phyloP scores from a whole-genome alignment of 805 yeast genomes.

The Isabelozyma heimii region DNA sequence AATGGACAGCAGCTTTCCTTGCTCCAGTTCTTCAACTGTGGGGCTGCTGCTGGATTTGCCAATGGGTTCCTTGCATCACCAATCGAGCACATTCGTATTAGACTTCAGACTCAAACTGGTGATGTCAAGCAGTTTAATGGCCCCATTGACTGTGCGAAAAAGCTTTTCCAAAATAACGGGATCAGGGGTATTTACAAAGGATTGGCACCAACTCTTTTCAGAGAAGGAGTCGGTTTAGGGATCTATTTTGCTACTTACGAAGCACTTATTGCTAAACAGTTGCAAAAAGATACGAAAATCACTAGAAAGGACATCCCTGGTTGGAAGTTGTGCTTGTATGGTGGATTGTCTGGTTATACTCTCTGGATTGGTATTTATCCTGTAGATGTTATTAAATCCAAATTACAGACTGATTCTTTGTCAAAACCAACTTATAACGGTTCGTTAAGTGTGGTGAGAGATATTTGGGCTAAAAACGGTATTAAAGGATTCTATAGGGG shows the following conservation, averaged over 20 bases:
- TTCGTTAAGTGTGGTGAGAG: slow-evolving; percentile 56
- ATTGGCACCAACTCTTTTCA: slow-evolving; percentile 70
- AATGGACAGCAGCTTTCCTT: slow-evolving; percentile 47
- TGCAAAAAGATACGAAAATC: slow-evolving; percentile 37
- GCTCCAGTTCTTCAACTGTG: slow-evolving; percentile 74
- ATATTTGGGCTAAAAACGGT: slow-evolving; percentile 59
- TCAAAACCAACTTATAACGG: slow-evolving; percentile 57
- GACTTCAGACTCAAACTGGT: slow-evolving; percentile 84
- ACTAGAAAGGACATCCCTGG: slow-evolving; percentile 78
- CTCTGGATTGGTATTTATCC: slow-evolving; percentile 89
- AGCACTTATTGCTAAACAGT: slow-evolving; percentile 71
- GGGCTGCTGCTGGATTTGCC: slow-evolving; percentile 89
- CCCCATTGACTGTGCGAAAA: slow-evolving; percentile 67
- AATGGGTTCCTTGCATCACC: slow-evolving; percentile 90
- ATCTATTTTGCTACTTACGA: slow-evolving; percentile 88
- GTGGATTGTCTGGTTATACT: slow-evolving; percentile 88
- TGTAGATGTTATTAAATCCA: slow-evolving; percentile 86
- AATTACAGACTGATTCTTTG: slow-evolving; percentile 67
- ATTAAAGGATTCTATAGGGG: slow-evolving; percentile 83
- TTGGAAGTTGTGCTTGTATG: slow-evolving; percentile 81
- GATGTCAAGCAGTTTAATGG: slow-evolving; percentile 56
- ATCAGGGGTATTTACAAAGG: slow-evolving; percentile 71
- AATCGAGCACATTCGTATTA: slow-evolving; percentile 90
- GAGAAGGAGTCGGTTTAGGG: slow-evolving; percentile 90
- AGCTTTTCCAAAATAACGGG: slow-evolving; percentile 56